Evolutionary conservation across 2,329 filamentous ascomycete genomes (phyloP), one percentile per base, ranked within the genome.

Genomic region (Aspergillus viridinutans): DNA sequence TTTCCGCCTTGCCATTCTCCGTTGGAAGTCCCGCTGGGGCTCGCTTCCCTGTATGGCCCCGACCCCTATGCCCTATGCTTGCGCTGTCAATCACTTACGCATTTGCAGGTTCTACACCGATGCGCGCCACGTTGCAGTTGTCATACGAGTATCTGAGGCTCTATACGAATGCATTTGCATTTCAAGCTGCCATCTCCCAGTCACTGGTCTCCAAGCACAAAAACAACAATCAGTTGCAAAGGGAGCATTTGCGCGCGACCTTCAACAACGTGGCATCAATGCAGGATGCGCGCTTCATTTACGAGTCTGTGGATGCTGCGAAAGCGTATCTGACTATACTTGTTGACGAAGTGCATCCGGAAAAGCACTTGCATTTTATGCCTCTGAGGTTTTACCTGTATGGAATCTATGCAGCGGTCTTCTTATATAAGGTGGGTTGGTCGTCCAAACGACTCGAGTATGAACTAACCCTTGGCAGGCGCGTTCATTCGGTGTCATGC

Each of bases 151-250:
- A 90, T 65, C 74, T 90, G 1, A 81, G 87, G 6, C 78, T 90
- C 0, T 90, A 90, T 69, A 88, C 87, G 51, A 90, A 89, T 57
- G 87, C 88, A 0, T 90, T 90, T 67, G 88, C 87, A 1, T 90
- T 90, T 62, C 88, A 90, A 67, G 87, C 88, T 2, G 88, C 86
- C 0, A 84, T 83, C 51, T 84, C 73, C 63, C 82, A 80, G 66
- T 81, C 72, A 55, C 72, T 74, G 61, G 78, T 70, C 50, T 69
- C 66, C 56, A 75, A 75, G 64, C 67, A 70, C 49, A 71, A 72
- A 62, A 65, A 67, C 21, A 66, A 76, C 60, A 63, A 68, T 42
- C 62, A 69, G 51, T 66, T 68, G 45, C 69, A 74, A 61, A 67
- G 73, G 61, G 71, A 79, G 45, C 74, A 76, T 58, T 63, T 78